Evolutionary conservation across 2,329 filamentous ascomycete genomes (phyloP), one percentile per base, ranked within the genome.

Genomic region (Diaporthe aspalathi): DNA sequence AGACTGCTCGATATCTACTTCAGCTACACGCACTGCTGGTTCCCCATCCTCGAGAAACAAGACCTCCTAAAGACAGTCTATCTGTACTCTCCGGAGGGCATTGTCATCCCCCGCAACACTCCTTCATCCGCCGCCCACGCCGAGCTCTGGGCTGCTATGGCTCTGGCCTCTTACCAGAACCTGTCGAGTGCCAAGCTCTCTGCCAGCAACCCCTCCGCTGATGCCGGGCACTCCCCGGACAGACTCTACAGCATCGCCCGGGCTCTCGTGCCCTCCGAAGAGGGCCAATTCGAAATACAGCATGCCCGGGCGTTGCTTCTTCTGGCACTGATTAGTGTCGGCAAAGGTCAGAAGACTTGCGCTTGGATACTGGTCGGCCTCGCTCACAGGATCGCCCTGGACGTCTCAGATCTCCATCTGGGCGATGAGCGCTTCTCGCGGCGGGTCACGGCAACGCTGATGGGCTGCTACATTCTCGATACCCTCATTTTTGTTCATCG

Each of bases 11-110:
- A 94, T 74, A 85, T 92, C 5, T 94, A 94, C 78, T 92, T 93
- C 72, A 88, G 91, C 1, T 93, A 93, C 75, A 93, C 91, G 0
- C 91, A 94, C 78, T 90, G 88, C 67, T 95, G 93, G 93, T 85
- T 95, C 32, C 93, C 93, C 0, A 90, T 95, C 32, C 83, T 92
- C 14, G 90, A 94, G 74, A 92, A 90, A 73, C 87, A 91, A 62
- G 85, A 87, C 52, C 82, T 93, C 5, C 82, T 91, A 63, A 84
- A 75, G 70, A 84, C 78, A 71, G 87, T 81, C 0, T 79, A 83
- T 49, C 78, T 79, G 9, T 89, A 88, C 40, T 76, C 81, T 32
- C 56, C 74, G 32, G 80, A 77, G 70, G 85, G 75, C 62, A 77
- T 79, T 27, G 69, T 71, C 35, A 62, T 72, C n/a, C 53, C 38